phyloP scores from a whole-genome alignment of 139 green algal genomes.

The Astrephomene gubernaculifera region DNA sequence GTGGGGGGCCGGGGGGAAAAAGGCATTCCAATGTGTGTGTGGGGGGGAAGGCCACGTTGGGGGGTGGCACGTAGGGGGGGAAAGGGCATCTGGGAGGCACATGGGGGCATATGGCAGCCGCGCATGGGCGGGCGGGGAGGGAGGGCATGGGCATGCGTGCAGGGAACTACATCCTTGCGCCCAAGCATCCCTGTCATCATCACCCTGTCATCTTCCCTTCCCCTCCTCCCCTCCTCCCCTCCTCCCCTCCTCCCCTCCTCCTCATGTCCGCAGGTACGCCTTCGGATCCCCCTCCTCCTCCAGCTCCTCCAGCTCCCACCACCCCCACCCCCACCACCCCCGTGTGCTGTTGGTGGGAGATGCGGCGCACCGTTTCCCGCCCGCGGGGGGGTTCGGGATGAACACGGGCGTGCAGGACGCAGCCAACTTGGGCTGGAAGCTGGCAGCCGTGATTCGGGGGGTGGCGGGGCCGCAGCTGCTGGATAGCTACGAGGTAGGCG shows the following conservation, averaged over 20 bases:
- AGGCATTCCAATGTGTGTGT: too few species aligned
- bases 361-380: conserved; percentile 93
- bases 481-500: conserved; percentile 73
- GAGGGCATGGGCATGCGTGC: too few species aligned
- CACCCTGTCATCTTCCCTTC: not conserved
- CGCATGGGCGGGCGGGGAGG: too few species aligned
- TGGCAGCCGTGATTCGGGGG: conserved; percentile 78
- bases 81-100: too few species aligned
- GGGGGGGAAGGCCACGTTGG: too few species aligned
- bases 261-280: not conserved
- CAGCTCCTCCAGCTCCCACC: not conserved
- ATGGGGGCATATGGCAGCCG: too few species aligned
- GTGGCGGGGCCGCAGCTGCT: conserved; percentile 66
- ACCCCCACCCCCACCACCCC: too few species aligned
- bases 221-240: too few species aligned
- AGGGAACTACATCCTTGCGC: too few species aligned
- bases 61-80: not conserved
- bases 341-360: conserved; percentile 91
- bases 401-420: conserved; percentile 96
- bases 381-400: conserved; percentile 96
- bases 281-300: not conserved
- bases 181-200: not conserved
- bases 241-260: not conserved
- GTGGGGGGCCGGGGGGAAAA: not conserved
- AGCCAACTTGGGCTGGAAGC: conserved; percentile 97